phyloP scores from a whole-genome alignment of 2,329 filamentous ascomycete species.

The Neofusicoccum ribis region DNA sequence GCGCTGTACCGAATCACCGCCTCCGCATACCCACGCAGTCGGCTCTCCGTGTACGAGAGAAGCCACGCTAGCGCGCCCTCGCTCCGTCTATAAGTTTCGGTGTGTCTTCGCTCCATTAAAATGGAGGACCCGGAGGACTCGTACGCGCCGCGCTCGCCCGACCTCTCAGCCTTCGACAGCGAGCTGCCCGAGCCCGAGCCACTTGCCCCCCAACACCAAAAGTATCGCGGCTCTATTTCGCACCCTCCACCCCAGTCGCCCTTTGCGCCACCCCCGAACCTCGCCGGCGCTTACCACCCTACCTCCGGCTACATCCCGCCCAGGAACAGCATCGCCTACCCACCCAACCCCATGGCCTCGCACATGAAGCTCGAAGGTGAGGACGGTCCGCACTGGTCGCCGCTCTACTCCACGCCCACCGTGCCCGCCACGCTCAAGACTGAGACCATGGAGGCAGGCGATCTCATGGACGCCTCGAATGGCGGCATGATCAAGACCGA shows the following conservation, averaged over 20 bases:
- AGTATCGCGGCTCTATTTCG: slow-evolving; percentile 34
- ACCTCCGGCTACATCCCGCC: slow-evolving; percentile 26
- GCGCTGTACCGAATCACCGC: slow-evolving; percentile 9
- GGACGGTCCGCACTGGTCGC: slow-evolving; percentile 13
- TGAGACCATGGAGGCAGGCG: slow-evolving; percentile 22
- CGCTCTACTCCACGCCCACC: slow-evolving; percentile 1
- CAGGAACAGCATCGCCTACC: slow-evolving; percentile 10
- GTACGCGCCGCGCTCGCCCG: slow-evolving; percentile 23
- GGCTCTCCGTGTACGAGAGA: neutral
- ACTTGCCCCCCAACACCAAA: slow-evolving; percentile 38
- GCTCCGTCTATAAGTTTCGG: slow-evolving; percentile 14
- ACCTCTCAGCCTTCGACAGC: slow-evolving; percentile 51
- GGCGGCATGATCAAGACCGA: slow-evolving; percentile 22
- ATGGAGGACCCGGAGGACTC: slow-evolving; percentile 18
- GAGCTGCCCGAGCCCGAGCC: slow-evolving; percentile 38
- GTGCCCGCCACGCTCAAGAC: neutral
- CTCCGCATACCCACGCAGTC: slow-evolving; percentile 12
- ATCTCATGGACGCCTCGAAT: slow-evolving; percentile 13
- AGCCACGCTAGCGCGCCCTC: slow-evolving; percentile 9
- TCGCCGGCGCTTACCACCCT: slow-evolving; percentile 39
- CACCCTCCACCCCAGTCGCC: slow-evolving; percentile 24
- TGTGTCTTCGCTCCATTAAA: slow-evolving; percentile 11
- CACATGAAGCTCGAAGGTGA: slow-evolving; percentile 19
- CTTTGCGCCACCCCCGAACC: slow-evolving; percentile 24
- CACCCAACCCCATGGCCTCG: slow-evolving; percentile 7